Base-by-base conservation (phyloP, 371 early-diverging fungal genomes). In the Mortierella sp. region DNA sequence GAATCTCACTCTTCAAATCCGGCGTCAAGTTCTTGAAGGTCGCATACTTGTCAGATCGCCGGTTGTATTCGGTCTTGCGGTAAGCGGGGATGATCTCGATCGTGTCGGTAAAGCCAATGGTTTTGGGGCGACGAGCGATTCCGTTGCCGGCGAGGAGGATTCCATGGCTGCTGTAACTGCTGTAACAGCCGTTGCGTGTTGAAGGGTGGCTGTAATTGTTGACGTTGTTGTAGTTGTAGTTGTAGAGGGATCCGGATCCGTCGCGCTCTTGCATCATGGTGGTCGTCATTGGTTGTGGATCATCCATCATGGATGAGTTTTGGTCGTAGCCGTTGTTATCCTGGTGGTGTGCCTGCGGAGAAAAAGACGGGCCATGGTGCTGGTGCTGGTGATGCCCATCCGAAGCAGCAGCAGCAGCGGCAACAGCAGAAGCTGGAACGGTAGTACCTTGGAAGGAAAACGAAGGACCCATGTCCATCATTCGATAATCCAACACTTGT, bases 71-170 rank as follows among this genome's bases (percentile, higher is more conserved):
- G 19, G 86, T 72, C 78, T 92, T 93, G 45, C 92, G 81, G 83
- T 93, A 89, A 19, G 92, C 92, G 11, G 94, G 92, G 54, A 93
- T 89, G 28, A 94, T 92, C 80, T 94, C 93, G 71, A 94, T 91
- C 57, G 65, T 75, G 31, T 81, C 80, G 19, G 45, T 73, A 57
- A 86, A 86, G 13, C 57, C 73, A 24, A 86, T 79, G 26, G 48
- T 38, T 38, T 65, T 80, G 13, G 38, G 38, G 7, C 34, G 16
- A 19, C 31, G 52, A 7, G 31, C 1, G 19, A 42, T 58, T 0
- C 68, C 80, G 8, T 44, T 42, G 0, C 31, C 47, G 13, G 16
- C 60, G 34, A 54, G 45, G 50, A 72, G 45, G 70, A 72, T 65
- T 38, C 54, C 52, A 19, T 28, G 34, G 45, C n/a, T 50, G 57